Evolutionary conservation across 805 yeast species (phyloP).

Genomic region (Pichia nanzhaoensis): DNA sequence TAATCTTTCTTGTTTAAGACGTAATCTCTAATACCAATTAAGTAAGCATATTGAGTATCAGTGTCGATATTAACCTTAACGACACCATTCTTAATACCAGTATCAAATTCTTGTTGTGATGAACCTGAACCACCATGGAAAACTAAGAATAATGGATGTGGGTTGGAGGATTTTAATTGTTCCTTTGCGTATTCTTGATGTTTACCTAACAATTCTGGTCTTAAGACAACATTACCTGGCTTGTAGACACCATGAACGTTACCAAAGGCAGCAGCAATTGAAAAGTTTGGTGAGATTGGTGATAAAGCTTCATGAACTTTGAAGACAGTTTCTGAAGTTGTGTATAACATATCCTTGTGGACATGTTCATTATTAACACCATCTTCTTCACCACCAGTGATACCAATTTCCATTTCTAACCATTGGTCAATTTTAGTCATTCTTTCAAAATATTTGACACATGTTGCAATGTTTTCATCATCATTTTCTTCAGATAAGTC

Average conservation of each 20-base stretch:
- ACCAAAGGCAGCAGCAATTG: constrained; percentile 99
- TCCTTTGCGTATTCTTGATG: constrained; percentile 87
- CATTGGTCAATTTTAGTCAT: constrained; percentile 92
- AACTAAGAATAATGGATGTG: constrained; percentile 83
- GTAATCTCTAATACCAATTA: constrained; percentile 95
- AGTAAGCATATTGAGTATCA: constrained; percentile 98
- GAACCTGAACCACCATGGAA: constrained; percentile 99
- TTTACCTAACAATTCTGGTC: constrained; percentile 89
- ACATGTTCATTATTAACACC: constrained; percentile 99
- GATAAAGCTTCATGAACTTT: constrained; percentile 84
- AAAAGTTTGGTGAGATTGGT: constrained; percentile 94
- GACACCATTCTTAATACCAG: constrained; percentile 89
- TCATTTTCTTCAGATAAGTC: constrained; percentile 96
- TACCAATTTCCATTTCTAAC: constrained; percentile 99
- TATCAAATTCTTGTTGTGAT: constrained; percentile 80
- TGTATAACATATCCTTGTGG: constrained; percentile 80
- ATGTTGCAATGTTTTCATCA: constrained; percentile 89
- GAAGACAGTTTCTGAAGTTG: constrained; percentile 91
- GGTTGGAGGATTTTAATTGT: constrained; percentile 45
- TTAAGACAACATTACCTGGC: constrained; percentile 95
- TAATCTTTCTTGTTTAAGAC: constrained; percentile 94
- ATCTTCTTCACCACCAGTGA: constrained; percentile 99
- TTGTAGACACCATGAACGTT: constrained; percentile 99
- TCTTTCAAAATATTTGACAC: constrained; percentile 92
- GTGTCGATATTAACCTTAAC: constrained; percentile 99